Evolutionary conservation across 2,329 filamentous ascomycete species (phyloP).

Genomic region (Ilyonectria robusta): DNA sequence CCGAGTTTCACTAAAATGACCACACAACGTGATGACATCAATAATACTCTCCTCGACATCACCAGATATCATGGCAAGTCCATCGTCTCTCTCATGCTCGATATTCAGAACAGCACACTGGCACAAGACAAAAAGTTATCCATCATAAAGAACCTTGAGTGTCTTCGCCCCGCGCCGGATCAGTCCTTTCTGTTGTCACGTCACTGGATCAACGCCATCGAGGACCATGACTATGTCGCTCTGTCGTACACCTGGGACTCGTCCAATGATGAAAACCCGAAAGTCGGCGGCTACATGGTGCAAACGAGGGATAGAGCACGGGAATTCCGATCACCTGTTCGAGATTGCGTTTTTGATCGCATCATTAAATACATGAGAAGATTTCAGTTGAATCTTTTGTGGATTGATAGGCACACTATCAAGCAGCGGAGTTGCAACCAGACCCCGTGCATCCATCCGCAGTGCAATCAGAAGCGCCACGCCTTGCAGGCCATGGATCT

Average conservation of each 20-base stretch:
- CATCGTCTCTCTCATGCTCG: constrained; percentile 10
- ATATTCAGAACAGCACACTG: constrained; percentile 28
- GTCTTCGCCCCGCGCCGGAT: constrained; percentile 18
- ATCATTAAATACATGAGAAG: constrained; percentile 44
- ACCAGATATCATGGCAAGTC: background rate
- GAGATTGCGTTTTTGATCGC: constrained; percentile 45
- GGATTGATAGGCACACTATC: constrained; percentile 51
- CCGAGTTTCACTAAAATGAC: too few relatives aligned
- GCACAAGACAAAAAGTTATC: constrained; percentile 41
- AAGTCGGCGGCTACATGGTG: constrained; percentile 23
- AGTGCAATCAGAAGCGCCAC: constrained; percentile 44
- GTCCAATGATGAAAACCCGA: constrained; percentile 22
- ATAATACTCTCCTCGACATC: too few relatives aligned
- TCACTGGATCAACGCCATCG: constrained; percentile 27
- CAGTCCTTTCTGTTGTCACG: constrained; percentile 27
- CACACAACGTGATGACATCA: too few relatives aligned
- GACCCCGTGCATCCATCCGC: constrained; percentile 28
- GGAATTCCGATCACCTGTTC: constrained; percentile 33
- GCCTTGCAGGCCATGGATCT: constrained; percentile 52
- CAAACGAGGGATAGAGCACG: constrained; percentile 17
- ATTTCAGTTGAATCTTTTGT: constrained; percentile 39
- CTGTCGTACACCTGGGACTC: constrained; percentile 40
- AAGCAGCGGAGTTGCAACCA: constrained; percentile 41
- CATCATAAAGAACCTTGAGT: constrained; percentile 41
- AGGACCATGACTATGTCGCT: constrained; percentile 23